Percentiles rank a stretch among this genome's conserved stretches.
Evolutionary conservation across 208 protist species (phyloP).

Genomic region (Porcisia deanei): DNA sequence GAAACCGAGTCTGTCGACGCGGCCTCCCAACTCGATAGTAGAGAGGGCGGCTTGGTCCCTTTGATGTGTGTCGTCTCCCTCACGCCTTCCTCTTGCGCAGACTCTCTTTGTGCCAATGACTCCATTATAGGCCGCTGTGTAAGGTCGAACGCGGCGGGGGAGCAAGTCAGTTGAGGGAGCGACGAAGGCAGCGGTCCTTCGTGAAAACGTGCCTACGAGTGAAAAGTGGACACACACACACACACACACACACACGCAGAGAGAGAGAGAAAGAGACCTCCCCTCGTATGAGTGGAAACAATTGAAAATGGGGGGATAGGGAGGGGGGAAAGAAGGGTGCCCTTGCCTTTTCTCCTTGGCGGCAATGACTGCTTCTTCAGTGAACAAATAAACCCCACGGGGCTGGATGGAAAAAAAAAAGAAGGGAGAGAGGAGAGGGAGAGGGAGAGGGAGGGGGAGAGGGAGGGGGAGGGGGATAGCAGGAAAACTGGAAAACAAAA

Average conservation of each 20-base stretch:
- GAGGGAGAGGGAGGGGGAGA: background rate
- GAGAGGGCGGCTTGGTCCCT: background rate
- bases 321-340: too few relatives aligned
- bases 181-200: background rate
- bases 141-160: background rate
- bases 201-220: background rate
- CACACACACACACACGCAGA: slow-evolving; percentile 2
- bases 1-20: slow-evolving; percentile 13
- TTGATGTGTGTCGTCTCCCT: background rate
- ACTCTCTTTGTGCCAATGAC: background rate
- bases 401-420: background rate
- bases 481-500: too few relatives aligned
- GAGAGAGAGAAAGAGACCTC: too few relatives aligned
- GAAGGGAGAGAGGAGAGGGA: background rate
- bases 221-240: background rate
- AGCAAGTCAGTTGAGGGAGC: background rate
- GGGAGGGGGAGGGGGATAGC: background rate
- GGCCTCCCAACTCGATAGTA: background rate
- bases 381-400: too few relatives aligned
- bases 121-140: background rate
- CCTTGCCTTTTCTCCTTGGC: background rate
- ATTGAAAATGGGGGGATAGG: background rate
- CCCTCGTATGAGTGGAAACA: background rate
- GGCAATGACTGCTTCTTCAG: background rate
- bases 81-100: background rate